A percentile compares a stretch with the other conserved stretches of the same genome.
Conservation (phyloP, 192 early-diverging fungal genomes). For the Coemansia aciculifera region DNA sequence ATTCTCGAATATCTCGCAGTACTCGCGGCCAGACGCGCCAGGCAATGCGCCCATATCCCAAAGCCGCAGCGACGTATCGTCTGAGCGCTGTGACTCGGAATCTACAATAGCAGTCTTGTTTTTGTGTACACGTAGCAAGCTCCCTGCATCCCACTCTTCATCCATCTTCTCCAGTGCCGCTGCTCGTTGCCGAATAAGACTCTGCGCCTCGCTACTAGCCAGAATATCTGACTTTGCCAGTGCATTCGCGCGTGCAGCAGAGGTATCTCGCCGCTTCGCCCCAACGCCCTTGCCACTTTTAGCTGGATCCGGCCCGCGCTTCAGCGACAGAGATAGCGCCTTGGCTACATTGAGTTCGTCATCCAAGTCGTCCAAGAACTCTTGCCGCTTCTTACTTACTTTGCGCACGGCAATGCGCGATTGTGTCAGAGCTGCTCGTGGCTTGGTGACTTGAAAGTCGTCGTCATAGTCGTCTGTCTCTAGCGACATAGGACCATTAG, state of each 20-base stretch:
- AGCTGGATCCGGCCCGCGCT: slow-evolving; percentile 9
- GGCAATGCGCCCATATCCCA: slow-evolving; percentile 26
- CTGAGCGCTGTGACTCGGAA: background rate
- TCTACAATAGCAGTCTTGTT: background rate
- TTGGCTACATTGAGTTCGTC: slow-evolving; percentile 47
- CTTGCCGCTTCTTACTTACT: slow-evolving; percentile 20
- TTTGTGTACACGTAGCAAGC: background rate
- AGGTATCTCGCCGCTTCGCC: slow-evolving; percentile 14
- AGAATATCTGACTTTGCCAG: slow-evolving; percentile 35
- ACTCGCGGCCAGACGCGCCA: slow-evolving; percentile 11
- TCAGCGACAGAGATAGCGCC: slow-evolving; percentile 42
- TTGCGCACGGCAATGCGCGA: slow-evolving; percentile 18
- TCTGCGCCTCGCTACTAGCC: slow-evolving; percentile 39
- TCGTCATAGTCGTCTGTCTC: slow-evolving; percentile 31
- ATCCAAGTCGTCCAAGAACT: slow-evolving; percentile 41
- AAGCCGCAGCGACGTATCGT: slow-evolving; percentile 3
- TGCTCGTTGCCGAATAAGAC: slow-evolving; percentile 37
- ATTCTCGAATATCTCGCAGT: slow-evolving; percentile 36
- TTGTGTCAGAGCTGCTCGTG: slow-evolving; percentile 24
- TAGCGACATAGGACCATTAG: background rate
- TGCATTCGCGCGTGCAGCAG: background rate
- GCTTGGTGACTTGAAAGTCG: slow-evolving; percentile 30
- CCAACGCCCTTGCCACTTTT: background rate
- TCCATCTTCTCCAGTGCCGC: slow-evolving; percentile 37
- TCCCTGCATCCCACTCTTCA: background rate